Evolutionary conservation across 371 early-diverging fungal species (phyloP).

Genomic region (Mucor velutinosus): DNA sequence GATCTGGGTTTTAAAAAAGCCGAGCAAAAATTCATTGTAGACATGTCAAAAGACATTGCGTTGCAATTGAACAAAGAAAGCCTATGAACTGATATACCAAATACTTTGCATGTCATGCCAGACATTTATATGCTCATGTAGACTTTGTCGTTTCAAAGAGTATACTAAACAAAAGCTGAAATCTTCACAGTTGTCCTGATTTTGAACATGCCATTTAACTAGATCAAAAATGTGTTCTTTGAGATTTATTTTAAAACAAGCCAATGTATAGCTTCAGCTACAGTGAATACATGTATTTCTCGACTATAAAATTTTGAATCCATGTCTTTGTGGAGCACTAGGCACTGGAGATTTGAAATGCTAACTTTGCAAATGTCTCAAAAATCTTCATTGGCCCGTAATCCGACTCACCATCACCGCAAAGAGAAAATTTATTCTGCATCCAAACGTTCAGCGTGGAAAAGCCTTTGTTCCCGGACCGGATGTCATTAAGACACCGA

Average conservation of each 20-base stretch:
- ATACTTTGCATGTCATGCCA: neutral
- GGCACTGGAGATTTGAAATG: neutral
- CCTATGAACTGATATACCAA: neutral
- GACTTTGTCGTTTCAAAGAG: neutral
- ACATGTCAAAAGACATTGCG: neutral
- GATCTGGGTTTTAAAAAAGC: neutral
- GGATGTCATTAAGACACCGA: neutral
- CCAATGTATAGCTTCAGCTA: neutral
- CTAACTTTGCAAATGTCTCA: neutral
- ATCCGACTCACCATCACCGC: neutral
- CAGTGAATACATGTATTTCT: neutral
- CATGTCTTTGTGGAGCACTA: neutral
- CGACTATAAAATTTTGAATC: neutral
- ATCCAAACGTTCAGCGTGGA: neutral
- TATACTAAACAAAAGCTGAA: neutral
- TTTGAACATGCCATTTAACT: no score
- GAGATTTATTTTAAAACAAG: neutral
- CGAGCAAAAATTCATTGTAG: neutral
- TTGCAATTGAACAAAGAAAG: neutral
- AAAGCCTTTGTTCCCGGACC: neutral
- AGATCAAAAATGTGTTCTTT: no score
- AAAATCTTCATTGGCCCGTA: neutral
- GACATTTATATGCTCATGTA: neutral
- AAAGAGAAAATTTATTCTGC: neutral
- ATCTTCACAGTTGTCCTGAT: neutral